Base-by-base conservation (phyloP, 179 eudicot species). In the Heliamphora pulchella region DNA sequence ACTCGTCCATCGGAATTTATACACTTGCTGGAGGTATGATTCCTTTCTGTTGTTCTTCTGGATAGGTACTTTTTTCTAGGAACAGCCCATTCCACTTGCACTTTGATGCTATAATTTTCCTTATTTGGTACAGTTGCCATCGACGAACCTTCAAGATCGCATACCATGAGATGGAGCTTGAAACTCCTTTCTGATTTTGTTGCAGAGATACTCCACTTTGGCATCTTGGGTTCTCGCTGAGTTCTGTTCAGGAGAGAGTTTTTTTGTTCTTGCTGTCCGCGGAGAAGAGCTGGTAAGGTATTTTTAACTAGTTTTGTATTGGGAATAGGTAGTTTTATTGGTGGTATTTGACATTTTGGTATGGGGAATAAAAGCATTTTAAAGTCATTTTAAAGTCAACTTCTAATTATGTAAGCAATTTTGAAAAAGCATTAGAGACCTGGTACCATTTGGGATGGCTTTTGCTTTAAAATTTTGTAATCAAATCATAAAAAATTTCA, bases 131-230 rank as follows among this genome's bases (percentile, higher is more conserved):
- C 5, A 14, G 64, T 20, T 72, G 54, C 75, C 15, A 55, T 65
- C 0, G 64, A 18, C 10, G 79, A 9, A 75, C 81, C 81, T 78
- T 82, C 75, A 66, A 82, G 79, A 50, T 64, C 44, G 68, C 81
- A 82, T 53, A 82, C 46, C 14, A n/a, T 74, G 74, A 82, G 70
- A 8, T 79, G 81, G 46, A 79, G 84, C 75, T 79, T 82, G 61
- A 58, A 78, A 61, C 69, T 68, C 77, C 47, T 74, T 71, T 54
- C 81, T 58, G 84, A 82, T 73, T 55, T 22, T 41, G 62, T 2
- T 0, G 79, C 7, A 51, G 70, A 65, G 55, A 73, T 8, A 13
- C 58, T 74, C 81, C 81, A 78, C 48, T 59, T 78, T 2, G 43
- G 43, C 84, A 82, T 82, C 75, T 77, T 74, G 71, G 22, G 41